Evolutionary conservation across 768 basidiomycete species (phyloP).

Genomic region (Dictyophora rubrovolvata): DNA sequence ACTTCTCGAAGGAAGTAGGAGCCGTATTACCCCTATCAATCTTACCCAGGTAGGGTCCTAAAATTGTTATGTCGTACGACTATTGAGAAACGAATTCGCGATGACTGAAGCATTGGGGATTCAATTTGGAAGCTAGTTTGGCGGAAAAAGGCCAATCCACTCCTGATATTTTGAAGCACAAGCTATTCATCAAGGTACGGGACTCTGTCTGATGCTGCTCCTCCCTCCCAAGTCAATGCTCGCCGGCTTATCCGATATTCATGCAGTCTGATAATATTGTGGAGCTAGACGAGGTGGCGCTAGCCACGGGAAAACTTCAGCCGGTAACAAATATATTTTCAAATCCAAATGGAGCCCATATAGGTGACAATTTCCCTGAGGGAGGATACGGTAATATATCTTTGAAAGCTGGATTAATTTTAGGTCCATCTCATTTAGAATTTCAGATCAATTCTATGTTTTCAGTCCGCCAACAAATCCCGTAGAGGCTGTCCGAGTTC

Average conservation of each 20-base stretch:
- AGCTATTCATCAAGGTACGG: constrained; percentile 29
- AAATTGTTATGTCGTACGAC: constrained; percentile 5
- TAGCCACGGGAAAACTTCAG: constrained; percentile 45
- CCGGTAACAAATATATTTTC: constrained; percentile 35
- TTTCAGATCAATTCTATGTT: constrained; percentile 55
- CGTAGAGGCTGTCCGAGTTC: constrained; percentile 38
- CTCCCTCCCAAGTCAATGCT: not conserved
- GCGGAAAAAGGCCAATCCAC: constrained; percentile 27
- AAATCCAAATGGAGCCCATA: constrained; percentile 39
- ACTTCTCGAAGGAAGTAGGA: constrained; percentile 31
- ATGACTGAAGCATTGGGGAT: constrained; percentile 60
- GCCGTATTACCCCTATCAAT: constrained; percentile 60
- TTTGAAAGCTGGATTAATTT: not conserved
- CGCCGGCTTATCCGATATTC: not conserved
- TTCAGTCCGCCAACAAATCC: constrained; percentile 28
- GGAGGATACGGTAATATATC: constrained; percentile 45
- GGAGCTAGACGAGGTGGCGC: constrained; percentile 37
- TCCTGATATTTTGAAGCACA: constrained; percentile 43
- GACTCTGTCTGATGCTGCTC: constrained; percentile 12
- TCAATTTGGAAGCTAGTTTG: constrained; percentile 67
- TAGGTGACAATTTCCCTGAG: constrained; percentile 49
- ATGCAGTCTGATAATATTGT: constrained; percentile 44
- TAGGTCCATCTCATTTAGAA: not conserved
- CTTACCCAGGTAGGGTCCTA: constrained; percentile 49
- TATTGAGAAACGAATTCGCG: constrained; percentile 4